Conservation (phyloP, 2,329 filamentous ascomycete species). For the Tolypocladium album region DNA sequence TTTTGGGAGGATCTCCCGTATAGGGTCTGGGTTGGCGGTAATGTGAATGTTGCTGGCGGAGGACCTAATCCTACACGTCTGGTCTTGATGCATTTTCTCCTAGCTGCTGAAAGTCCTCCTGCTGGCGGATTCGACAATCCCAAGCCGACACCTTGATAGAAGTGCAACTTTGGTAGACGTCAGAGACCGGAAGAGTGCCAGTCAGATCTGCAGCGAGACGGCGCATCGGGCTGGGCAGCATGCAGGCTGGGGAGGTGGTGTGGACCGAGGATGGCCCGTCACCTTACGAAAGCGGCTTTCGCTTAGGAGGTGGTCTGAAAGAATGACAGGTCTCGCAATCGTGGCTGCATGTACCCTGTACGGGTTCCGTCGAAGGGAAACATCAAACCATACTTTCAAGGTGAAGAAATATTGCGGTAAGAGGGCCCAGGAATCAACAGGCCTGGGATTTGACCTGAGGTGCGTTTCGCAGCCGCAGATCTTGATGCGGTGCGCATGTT, state of each 20-base stretch:
- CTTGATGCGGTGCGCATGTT: slow-evolving; percentile 13
- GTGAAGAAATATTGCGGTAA: not conserved
- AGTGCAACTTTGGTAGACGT: not conserved
- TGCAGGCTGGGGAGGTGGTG: not conserved
- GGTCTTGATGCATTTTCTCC: not conserved
- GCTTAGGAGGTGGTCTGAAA: not conserved
- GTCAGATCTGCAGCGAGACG: not conserved
- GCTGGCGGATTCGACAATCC: not conserved
- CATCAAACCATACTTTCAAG: not conserved
- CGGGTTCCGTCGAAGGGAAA: not conserved
- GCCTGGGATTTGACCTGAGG: slow-evolving; percentile 2
- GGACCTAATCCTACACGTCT: not conserved
- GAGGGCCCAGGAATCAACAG: not conserved
- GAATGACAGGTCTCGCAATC: not conserved
- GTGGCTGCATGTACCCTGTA: not conserved
- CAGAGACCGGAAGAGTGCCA: not conserved
- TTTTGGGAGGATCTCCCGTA: not conserved
- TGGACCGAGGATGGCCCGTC: not conserved
- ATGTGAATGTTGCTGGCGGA: not conserved
- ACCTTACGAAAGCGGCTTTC: not conserved
- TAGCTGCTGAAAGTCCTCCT: not conserved
- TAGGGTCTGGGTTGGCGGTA: not conserved
- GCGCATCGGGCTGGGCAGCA: not conserved
- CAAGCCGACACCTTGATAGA: not conserved
- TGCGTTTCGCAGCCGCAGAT: slow-evolving; percentile 13